Evolutionary conservation across 1,284 basidiomycete species (phyloP), one percentile per base, ranked within the genome.

Genomic region (Pseudozyma sp.): DNA sequence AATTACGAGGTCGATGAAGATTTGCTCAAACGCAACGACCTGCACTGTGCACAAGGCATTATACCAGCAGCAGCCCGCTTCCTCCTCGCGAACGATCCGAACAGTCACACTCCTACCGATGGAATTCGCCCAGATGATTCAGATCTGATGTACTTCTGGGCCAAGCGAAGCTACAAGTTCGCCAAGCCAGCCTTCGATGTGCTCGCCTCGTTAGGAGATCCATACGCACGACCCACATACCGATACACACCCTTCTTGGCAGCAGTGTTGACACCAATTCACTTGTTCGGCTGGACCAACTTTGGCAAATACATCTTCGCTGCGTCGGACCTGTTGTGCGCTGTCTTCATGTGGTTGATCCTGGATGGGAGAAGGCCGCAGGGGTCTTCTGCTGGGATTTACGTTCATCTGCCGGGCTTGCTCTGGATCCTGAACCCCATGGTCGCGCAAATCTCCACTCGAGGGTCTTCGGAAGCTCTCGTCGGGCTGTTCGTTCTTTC

Each of bases 161-260:
- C 61, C 63, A 59, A 52, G 21, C 54, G 45, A 36, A 59, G 59
- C 51, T 82, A 74, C 56, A 44, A 55, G 12, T 21, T 82, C 18
- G 65, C 73, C 10, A 69, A 73, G 8, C 77, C 77, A 6, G 48
- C 74, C 1, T 81, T 84, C 38, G 54, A 70, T 11, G 40, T 71
- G 3, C 58, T 84, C 1, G 83, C 82, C 9, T 49, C 67, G 11
- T 13, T 83, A 8, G 83, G 79, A 67, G 95, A 95, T 79, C 97
- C 97, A 3, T 99, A 97, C 84, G 89, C 88, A n/a, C 89, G 96
- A 51, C 90, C 92, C 70, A 99, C 97, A 1, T 99, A 97, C 85
- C 91, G 96, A 5, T 99, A 99, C 85, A 99, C 96, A 1, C 96
- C 96, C 4, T 87, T 99, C 35, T 89, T 99, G 9, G 93, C 96